These are phyloP conservation scores for Trichoderma koningii DNA, from an alignment of 2,329 filamentous ascomycete genomes.

Conservation along the genomic window DNA sequence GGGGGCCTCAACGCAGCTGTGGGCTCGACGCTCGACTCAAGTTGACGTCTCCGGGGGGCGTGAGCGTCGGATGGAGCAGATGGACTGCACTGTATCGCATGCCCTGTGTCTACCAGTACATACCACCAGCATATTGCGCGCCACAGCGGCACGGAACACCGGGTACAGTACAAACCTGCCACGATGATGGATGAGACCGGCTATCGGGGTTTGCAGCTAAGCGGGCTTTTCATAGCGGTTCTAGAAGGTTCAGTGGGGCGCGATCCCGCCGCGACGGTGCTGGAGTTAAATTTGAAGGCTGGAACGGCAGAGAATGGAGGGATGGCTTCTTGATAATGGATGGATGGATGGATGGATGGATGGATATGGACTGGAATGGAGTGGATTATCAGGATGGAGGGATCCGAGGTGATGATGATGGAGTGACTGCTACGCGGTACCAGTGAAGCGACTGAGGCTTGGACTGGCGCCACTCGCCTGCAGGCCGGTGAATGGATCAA, in stretches of 20 bases:
- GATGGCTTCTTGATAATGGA: too few species aligned
- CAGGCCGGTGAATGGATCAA: background rate
- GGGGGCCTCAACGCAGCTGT: too few species aligned
- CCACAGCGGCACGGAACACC: background rate
- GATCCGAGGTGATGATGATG: background rate
- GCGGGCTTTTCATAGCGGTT: conserved; percentile 33
- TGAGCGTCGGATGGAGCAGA: background rate
- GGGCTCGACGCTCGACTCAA: too few species aligned
- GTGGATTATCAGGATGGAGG: too few species aligned
- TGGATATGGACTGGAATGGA: too few species aligned
- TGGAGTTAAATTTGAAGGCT: background rate
- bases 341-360: too few species aligned
- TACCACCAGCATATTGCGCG: too few species aligned
- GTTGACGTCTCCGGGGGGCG: too few species aligned
- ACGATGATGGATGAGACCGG: background rate
- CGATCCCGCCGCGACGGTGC: background rate
- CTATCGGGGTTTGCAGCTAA: conserved; percentile 41
- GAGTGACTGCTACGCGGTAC: background rate
- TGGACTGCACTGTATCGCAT: background rate
- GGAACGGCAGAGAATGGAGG: background rate
- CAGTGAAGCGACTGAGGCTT: conserved; percentile 6
- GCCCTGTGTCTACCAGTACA: background rate
- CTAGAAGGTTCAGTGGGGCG: conserved; percentile 51
- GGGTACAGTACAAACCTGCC: background rate
- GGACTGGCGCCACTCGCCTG: background rate